These are phyloP conservation scores for Zymoseptoria crescenta DNA, from an alignment of 2,329 filamentous ascomycete genomes.

Conservation along the genomic window DNA sequence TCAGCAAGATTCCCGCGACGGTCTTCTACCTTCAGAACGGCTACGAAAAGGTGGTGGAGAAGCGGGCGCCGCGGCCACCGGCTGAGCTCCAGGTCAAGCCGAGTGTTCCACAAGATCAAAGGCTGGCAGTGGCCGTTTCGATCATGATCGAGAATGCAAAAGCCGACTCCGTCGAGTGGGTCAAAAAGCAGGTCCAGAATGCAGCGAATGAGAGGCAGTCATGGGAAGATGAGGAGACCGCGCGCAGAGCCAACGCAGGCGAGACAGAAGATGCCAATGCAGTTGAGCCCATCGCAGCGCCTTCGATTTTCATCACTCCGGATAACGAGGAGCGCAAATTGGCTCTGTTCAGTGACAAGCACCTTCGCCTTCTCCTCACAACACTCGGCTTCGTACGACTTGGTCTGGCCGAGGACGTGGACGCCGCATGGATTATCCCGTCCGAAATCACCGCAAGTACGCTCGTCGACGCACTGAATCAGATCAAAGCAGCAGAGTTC, in stretches of 20 bases:
- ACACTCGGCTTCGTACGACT: constrained; percentile 62
- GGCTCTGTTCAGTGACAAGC: constrained; percentile 82
- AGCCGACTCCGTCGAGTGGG: constrained; percentile 68
- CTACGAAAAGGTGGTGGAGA: constrained; percentile 68
- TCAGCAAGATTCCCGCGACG: constrained; percentile 80
- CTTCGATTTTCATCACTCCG: constrained; percentile 51
- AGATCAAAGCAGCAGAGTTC: constrained; percentile 71
- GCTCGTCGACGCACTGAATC: constrained; percentile 60
- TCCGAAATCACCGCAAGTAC: constrained; percentile 54
- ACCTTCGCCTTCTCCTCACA: constrained; percentile 76
- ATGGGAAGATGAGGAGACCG: constrained; percentile 67
- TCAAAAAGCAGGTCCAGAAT: constrained; percentile 61
- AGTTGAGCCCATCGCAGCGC: constrained; percentile 34
- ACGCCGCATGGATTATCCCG: constrained; percentile 73
- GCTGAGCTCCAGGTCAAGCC: constrained; percentile 78
- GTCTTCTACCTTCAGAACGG: constrained; percentile 86
- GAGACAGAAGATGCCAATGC: constrained; percentile 16
- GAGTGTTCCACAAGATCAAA: constrained; percentile 57
- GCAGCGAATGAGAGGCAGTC: constrained; percentile 66
- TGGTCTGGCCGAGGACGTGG: constrained; percentile 61
- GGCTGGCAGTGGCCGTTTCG: constrained; percentile 68
- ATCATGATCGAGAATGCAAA: constrained; percentile 74
- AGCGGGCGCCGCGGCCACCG: constrained; percentile 59
- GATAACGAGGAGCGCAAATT: constrained; percentile 59
- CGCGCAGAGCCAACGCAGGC: constrained; percentile 36